These are phyloP conservation scores for Musa beccarii DNA, from an alignment of 176 grass and related monocot species.

Conservation along the genomic window DNA sequence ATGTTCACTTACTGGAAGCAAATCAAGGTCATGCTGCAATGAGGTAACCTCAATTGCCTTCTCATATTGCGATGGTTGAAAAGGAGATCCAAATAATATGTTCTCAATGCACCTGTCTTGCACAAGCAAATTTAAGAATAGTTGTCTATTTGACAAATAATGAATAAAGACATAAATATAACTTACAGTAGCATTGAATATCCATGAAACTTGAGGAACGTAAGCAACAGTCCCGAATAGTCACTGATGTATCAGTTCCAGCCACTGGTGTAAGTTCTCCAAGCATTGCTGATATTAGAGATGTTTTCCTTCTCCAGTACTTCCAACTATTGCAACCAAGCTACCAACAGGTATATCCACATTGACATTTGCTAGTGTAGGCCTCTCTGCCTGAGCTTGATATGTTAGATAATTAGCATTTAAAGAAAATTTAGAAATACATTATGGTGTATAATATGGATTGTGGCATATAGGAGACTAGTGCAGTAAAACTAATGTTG, in stretches of 20 bases:
- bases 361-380: conserved; percentile 94
- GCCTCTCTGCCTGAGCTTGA: conserved; percentile 53
- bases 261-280: conserved; percentile 68
- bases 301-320: conserved; percentile 97
- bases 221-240: conserved; percentile 70
- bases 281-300: conserved; percentile 96
- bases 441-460: not conserved
- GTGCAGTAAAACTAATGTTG: too few relatives aligned
- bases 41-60: conserved; percentile 72
- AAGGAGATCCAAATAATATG: conserved; percentile 92
- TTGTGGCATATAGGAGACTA: too few relatives aligned
- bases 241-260: conserved; percentile 62
- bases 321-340: conserved; percentile 90
- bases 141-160: conserved; percentile 11
- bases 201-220: conserved; percentile 99
- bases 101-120: conserved; percentile 75
- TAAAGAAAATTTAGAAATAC: not conserved
- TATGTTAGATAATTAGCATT: not conserved
- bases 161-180: conserved; percentile 2
- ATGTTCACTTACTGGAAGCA: conserved; percentile 63
- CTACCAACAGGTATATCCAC: conserved; percentile 80
- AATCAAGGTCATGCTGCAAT: conserved; percentile 76
- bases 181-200: conserved; percentile 97
- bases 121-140: conserved; percentile 13
- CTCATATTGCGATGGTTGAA: conserved; percentile 59